These are phyloP conservation scores for Celoporthe dispersa DNA, from an alignment of 2,329 filamentous ascomycete species.

Conservation along the genomic window DNA sequence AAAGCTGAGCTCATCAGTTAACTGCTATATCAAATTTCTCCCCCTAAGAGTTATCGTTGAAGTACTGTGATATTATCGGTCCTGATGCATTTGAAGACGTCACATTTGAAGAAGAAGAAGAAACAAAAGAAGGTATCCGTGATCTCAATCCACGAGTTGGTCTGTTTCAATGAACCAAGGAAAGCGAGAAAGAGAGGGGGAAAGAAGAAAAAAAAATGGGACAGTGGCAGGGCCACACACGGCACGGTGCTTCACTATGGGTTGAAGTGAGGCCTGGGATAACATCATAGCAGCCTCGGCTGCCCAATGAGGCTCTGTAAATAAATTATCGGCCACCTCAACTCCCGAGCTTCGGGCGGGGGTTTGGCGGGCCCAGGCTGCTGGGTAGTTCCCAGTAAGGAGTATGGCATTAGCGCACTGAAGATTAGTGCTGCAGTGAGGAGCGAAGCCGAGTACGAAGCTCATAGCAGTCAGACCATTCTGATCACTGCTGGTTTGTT, in stretches of 20 bases:
- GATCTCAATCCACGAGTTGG: not conserved
- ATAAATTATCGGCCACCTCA: not conserved
- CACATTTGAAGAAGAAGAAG: not conserved
- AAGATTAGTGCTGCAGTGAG: not conserved
- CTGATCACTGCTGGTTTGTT: not conserved
- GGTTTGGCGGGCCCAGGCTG: not conserved
- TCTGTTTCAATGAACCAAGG: too few species aligned
- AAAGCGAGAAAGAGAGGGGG: too few species aligned
- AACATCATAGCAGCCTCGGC: not conserved
- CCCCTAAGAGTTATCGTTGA: too few species aligned
- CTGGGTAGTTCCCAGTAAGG: not conserved
- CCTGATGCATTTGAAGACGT: too few species aligned
- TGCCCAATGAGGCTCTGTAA: not conserved
- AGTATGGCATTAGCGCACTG: not conserved
- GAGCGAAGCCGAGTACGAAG: not conserved
- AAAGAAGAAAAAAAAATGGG: too few species aligned
- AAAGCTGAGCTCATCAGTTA: not conserved
- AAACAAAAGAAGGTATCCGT: not conserved
- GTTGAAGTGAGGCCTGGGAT: too few species aligned
- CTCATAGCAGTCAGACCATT: not conserved
- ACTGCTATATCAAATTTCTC: not conserved
- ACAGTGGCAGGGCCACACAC: too few species aligned
- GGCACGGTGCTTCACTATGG: too few species aligned
- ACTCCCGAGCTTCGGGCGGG: not conserved
- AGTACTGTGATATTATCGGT: too few species aligned